Conservation (phyloP, 768 basidiomycete species). For the Tulasnella sp. region DNA sequence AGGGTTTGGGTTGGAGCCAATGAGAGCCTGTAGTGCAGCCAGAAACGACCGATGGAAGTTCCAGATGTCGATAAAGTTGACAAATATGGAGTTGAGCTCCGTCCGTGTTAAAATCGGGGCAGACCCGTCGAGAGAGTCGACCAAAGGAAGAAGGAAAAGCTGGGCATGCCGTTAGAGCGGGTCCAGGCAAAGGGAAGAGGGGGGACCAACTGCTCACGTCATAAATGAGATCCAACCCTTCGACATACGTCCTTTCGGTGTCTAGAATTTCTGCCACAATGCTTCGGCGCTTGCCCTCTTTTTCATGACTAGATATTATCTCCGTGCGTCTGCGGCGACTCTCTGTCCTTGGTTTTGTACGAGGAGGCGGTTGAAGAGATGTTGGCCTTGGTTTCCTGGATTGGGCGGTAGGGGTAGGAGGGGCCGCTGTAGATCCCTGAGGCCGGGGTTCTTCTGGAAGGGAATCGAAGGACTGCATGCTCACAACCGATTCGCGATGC, state of each 20-base stretch:
- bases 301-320: constrained; percentile 47
- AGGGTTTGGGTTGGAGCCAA: constrained; percentile 33
- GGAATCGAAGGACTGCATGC: constrained; percentile 70
- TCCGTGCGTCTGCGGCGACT: constrained; percentile 40
- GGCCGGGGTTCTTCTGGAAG: constrained; percentile 50
- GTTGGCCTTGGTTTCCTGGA: constrained; percentile 34
- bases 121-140: constrained; percentile 64
- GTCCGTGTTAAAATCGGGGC: constrained; percentile 65
- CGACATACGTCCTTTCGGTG: constrained; percentile 75
- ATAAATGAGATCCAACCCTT: constrained; percentile 78
- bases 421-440: constrained; percentile 27
- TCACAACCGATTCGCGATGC: constrained; percentile 61
- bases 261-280: constrained; percentile 77
- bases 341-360: constrained; percentile 42
- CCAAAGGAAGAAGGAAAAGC: constrained; percentile 80
- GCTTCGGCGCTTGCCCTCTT: constrained; percentile 56
- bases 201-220: constrained; percentile 47
- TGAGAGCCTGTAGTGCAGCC: constrained; percentile 50
- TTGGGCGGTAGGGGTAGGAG: constrained; percentile 38
- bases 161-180: constrained; percentile 35
- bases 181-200: not conserved
- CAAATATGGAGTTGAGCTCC: constrained; percentile 70
- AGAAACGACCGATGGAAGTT: constrained; percentile 77
- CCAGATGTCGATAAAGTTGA: constrained; percentile 90
- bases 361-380: constrained; percentile 18